Conservation (phyloP, 768 basidiomycete species). For the Leccinum barrowsii region DNA sequence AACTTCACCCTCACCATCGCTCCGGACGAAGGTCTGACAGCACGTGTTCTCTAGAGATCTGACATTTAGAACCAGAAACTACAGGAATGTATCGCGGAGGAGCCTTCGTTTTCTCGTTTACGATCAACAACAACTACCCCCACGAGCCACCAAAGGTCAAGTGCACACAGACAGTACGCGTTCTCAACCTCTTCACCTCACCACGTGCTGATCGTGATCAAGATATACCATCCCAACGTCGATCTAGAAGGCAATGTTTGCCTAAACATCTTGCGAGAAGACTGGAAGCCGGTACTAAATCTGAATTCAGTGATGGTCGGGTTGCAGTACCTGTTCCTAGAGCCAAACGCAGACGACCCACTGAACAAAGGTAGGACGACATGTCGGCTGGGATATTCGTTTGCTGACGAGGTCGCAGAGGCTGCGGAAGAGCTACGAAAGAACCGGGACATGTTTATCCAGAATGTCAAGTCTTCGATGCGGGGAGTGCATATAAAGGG, state of each 20-base stretch:
- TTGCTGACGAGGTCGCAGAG: conserved; percentile 49
- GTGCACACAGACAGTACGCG: conserved; percentile 84
- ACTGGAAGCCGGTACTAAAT: conserved; percentile 99
- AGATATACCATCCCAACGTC: conserved; percentile 99
- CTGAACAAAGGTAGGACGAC: conserved; percentile 89
- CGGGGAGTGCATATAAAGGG: conserved; percentile 75
- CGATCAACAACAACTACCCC: conserved; percentile 96
- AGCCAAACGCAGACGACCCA: conserved; percentile 98
- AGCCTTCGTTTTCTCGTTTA: conserved; percentile 89
- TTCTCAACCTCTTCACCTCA: not conserved
- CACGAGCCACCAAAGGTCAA: conserved; percentile 99
- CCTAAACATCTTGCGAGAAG: conserved; percentile 96
- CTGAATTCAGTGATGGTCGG: conserved; percentile 98
- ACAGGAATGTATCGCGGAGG: conserved; percentile 98
- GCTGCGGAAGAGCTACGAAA: conserved; percentile 92
- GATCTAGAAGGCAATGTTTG: conserved; percentile 98
- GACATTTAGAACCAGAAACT: conserved; percentile 1
- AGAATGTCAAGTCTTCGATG: conserved; percentile 88
- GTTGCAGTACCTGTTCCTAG: conserved; percentile 95
- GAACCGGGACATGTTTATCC: conserved; percentile 78
- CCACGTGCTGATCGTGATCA: conserved; percentile 6
- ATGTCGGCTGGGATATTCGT: not conserved
- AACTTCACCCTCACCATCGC: conserved; percentile 95
- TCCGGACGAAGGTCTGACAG: conserved; percentile 84
- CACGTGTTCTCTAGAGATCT: not conserved